Base-by-base conservation (phyloP, 805 yeast genomes). In the Saccharomyces paradoxus region DNA sequence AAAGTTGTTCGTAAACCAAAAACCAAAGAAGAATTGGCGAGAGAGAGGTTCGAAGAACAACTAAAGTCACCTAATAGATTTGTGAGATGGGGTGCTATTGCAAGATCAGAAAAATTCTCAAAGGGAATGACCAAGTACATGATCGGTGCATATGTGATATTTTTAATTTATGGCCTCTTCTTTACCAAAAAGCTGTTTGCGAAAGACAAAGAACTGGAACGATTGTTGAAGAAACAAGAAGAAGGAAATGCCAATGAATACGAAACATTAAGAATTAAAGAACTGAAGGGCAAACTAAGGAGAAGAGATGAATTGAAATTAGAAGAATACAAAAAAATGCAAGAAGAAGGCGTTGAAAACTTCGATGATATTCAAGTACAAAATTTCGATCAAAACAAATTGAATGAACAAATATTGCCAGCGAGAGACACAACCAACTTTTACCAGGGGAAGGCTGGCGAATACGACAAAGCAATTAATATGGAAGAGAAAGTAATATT, bases 371-470 rank as follows among this genome's bases (percentile, higher is more conserved):
- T 72, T 6, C 55, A 50, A 2, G 60, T 73, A 17, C 58, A 59
- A 13, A 58, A 65, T 48, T 54, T 48, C 46, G 70, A 71, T 53
- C 65, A 69, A 53, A 74, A 71, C 62, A 62, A 60, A 31, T 56
- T 67, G 1, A 69, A 74, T 60, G 63, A 66, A 41, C 52, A 58
- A 49, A 82, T 88, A 46, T 76, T 85, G 50, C 85, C 86, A 4
- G 78, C 95, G 1, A 80, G 82, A 63, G 97, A 92, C 67, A 86
- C 97, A 8, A 88, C 96, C 0, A 77, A 75, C 10, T 85, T 87
- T 64, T 89, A 86, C 66, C 91, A 92, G 60, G 71, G 71, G 2
- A 81, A 87, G 59, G 98, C 98, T 0, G 78, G 74, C 14, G 86
- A 81, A 4, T 92, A 92, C 67, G 99, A 92, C 67, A 75, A 77